phyloP scores from a whole-genome alignment of 768 basidiomycete species.

The Lactifluus volemus region DNA sequence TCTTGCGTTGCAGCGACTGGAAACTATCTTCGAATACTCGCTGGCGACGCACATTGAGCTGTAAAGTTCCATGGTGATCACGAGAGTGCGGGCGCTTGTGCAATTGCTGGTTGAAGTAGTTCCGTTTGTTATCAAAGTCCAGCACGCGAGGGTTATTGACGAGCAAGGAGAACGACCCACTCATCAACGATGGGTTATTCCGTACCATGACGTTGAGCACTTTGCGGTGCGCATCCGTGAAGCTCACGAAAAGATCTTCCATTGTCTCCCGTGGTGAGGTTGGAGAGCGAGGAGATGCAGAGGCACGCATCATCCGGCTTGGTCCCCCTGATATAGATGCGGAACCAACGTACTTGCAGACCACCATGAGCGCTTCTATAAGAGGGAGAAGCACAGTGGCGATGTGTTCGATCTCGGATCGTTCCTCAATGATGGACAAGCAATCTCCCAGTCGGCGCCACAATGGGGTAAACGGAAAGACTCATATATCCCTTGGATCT shows the following conservation, averaged over 20 bases:
- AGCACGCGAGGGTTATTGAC: conserved; percentile 94
- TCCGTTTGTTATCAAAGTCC: conserved; percentile 99
- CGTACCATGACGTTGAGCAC: conserved; percentile 96
- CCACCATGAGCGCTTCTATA: conserved; percentile 96
- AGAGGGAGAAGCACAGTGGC: conserved; percentile 89
- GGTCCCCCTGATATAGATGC: conserved; percentile 40
- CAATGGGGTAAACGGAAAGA: conserved; percentile 84
- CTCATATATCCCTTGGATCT: conserved; percentile 82
- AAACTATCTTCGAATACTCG: conserved; percentile 98
- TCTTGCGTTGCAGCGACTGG: conserved; percentile 80
- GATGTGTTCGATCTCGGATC: conserved; percentile 74
- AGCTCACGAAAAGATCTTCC: conserved; percentile 87
- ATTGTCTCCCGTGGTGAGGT: conserved; percentile 64
- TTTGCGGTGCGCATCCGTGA: conserved; percentile 90
- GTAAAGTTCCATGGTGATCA: conserved; percentile 76
- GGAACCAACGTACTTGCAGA: conserved; percentile 88
- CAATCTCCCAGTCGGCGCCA: conserved; percentile 92
- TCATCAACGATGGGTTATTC: conserved; percentile 96
- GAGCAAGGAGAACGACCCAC: conserved; percentile 93
- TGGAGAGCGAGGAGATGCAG: conserved; percentile 60
- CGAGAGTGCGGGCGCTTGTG: conserved; percentile 73
- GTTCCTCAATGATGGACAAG: conserved; percentile 71
- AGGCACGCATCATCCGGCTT: conserved; percentile 48
- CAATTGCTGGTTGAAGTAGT: conserved; percentile 88
- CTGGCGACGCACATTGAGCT: conserved; percentile 80